Percentiles rank a stretch among this genome's conserved stretches.
Evolutionary conservation across 2,329 filamentous ascomycete genomes (phyloP).

Genomic region (Sporothrix euskadiensis): DNA sequence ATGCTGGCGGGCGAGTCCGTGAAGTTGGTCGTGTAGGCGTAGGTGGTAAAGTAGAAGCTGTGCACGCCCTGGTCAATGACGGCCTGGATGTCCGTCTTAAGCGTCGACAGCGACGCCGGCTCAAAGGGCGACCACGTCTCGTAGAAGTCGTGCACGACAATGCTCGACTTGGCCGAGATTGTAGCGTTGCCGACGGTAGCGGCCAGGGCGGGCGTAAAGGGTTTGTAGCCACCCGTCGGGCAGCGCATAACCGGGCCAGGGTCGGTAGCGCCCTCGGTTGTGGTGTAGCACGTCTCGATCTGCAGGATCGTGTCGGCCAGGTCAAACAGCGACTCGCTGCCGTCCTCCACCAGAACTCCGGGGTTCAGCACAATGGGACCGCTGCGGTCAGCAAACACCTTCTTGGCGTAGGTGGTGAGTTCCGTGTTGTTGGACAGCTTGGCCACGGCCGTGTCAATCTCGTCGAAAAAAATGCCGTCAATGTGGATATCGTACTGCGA

Average conservation of each 20-base stretch:
- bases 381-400: conserved; percentile 14
- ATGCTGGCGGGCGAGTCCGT: conserved; percentile 28
- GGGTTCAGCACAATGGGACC: conserved; percentile 31
- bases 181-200: conserved; percentile 18
- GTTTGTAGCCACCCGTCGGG: conserved; percentile 28
- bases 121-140: conserved; percentile 28
- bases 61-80: conserved; percentile 28
- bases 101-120: conserved; percentile 14
- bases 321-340: conserved; percentile 31
- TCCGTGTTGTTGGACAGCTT: conserved; percentile 28
- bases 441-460: conserved; percentile 28
- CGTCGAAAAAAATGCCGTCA: conserved; percentile 34
- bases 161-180: conserved; percentile 28
- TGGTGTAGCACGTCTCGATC: conserved; percentile 33
- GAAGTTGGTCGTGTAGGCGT: conserved; percentile 30
- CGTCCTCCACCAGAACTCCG: conserved; percentile 25
- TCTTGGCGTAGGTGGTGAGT: conserved; percentile 29
- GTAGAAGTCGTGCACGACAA: conserved; percentile 33
- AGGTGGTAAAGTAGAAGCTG: conserved; percentile 30
- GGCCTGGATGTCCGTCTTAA: conserved; percentile 18
- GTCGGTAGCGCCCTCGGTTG: conserved; percentile 28
- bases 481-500: conserved; percentile 28
- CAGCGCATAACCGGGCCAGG: conserved; percentile 26
- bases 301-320: conserved; percentile 31
- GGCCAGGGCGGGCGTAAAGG: conserved; percentile 25